These are phyloP conservation scores for Botrytis medusae DNA, from an alignment of 2,329 filamentous ascomycete species.

Conservation along the genomic window DNA sequence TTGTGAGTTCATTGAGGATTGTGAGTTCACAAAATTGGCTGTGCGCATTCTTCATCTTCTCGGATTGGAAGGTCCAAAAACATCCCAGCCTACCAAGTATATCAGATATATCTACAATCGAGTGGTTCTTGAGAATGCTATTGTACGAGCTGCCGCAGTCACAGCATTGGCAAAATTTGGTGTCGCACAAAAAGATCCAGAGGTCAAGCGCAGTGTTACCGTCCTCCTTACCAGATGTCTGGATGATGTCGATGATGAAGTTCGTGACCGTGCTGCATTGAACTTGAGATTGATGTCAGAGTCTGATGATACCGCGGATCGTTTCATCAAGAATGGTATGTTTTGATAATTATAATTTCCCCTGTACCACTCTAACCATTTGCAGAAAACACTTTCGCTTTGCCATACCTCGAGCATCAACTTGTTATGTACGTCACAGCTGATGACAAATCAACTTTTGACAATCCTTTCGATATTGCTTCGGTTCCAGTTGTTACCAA, in stretches of 20 bases:
- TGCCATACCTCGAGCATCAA: conserved; percentile 94
- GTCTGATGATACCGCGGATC: conserved; percentile 72
- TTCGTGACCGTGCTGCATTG: conserved; percentile 89
- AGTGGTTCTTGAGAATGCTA: conserved; percentile 94
- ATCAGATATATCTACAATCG: conserved; percentile 99
- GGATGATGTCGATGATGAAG: conserved; percentile 97
- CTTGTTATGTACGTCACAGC: conserved; percentile 97
- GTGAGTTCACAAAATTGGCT: conserved; percentile 96
- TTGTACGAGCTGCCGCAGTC: conserved; percentile 91
- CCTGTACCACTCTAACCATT: not conserved
- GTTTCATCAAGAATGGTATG: conserved; percentile 90
- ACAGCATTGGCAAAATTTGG: conserved; percentile 97
- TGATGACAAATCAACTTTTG: conserved; percentile 82
- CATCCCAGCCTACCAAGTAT: conserved; percentile 94
- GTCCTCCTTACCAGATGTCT: conserved; percentile 91
- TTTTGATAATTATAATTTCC: conserved; percentile 25
- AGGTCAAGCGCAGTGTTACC: conserved; percentile 93
- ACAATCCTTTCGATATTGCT: conserved; percentile 83
- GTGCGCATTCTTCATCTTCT: conserved; percentile 93
- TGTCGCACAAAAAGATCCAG: conserved; percentile 91
- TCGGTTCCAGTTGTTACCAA: conserved; percentile 90
- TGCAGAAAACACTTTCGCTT: conserved; percentile 88
- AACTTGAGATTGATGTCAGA: conserved; percentile 91
- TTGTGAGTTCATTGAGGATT: conserved; percentile 99
- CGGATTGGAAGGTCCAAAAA: conserved; percentile 92